These are phyloP conservation scores for Fusarium sp. DNA, from an alignment of 2,329 filamentous ascomycete species.

Conservation along the genomic window DNA sequence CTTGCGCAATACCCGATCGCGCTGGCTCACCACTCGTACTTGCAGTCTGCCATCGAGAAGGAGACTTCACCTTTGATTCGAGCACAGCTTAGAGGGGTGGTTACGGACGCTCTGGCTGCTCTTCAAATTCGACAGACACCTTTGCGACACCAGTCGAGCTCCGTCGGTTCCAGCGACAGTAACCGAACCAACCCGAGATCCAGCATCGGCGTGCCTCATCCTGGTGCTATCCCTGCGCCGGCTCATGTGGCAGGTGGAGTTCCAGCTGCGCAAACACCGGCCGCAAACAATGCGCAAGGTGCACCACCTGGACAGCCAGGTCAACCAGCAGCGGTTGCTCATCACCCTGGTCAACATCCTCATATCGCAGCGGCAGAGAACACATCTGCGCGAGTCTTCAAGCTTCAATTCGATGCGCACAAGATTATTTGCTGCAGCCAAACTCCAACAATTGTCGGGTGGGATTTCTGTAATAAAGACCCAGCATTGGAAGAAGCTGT, in stretches of 20 bases:
- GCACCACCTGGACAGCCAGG: constrained; percentile 39
- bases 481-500: constrained; percentile 80
- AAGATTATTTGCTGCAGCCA: constrained; percentile 96
- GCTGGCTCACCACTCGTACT: constrained; percentile 59
- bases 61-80: constrained; percentile 61
- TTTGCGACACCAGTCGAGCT: constrained; percentile 38
- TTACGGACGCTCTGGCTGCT: constrained; percentile 59
- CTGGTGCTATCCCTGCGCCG: constrained; percentile 6
- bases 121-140: constrained; percentile 58
- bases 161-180: constrained; percentile 10
- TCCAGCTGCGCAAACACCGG: constrained; percentile 23
- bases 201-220: background rate
- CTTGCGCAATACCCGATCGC: constrained; percentile 61
- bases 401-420: constrained; percentile 93
- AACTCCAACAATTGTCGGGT: constrained; percentile 90
- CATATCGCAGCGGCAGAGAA: constrained; percentile 60
- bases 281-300: constrained; percentile 27
- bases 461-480: constrained; percentile 96
- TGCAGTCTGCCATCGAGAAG: constrained; percentile 64
- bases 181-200: constrained; percentile 16
- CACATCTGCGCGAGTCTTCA: constrained; percentile 80
- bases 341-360: constrained; percentile 50
- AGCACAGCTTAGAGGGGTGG: constrained; percentile 61
- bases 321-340: constrained; percentile 8
- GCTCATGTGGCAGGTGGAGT: background rate